Conservation (phyloP, 345 rosid genomes). For the Cardamine chenopodiifolia region DNA sequence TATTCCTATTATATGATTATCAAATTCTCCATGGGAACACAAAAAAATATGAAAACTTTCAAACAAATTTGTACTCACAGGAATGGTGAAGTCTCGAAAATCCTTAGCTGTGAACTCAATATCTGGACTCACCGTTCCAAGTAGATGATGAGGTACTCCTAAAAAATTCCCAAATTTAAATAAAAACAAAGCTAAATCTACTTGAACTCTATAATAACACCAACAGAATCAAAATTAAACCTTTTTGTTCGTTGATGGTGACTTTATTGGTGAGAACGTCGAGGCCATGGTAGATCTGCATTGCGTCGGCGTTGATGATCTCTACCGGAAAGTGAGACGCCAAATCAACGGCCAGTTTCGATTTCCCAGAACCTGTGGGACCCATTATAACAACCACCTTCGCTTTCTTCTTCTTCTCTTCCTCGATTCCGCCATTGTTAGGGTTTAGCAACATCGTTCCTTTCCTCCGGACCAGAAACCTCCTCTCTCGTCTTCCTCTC, state of each 20-base stretch:
- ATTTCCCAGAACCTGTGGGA: conserved; percentile 89
- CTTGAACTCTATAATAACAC: neutral
- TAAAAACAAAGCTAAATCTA: neutral
- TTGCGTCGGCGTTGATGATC: conserved; percentile 93
- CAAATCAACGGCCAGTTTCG: conserved; percentile 81
- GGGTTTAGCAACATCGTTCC: conserved; percentile 46
- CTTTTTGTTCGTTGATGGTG: conserved; percentile 65
- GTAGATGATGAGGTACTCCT: conserved; percentile 90
- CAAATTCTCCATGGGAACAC: neutral
- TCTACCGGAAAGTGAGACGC: conserved; percentile 73
- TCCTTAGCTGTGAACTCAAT: conserved; percentile 77
- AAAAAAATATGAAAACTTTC: neutral
- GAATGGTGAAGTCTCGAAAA: conserved; percentile 67
- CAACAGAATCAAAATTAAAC: conserved; percentile 32
- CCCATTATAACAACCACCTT: conserved; percentile 87
- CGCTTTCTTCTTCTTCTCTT: conserved; percentile 51
- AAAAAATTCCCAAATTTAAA: conserved; percentile 19
- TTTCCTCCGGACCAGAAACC: neutral
- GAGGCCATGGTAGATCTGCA: conserved; percentile 89
- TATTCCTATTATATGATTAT: neutral
- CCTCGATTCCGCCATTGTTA: conserved; percentile 42
- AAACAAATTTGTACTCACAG: conserved; percentile 56
- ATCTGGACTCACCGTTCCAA: conserved; percentile 69
- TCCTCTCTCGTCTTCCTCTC: neutral
- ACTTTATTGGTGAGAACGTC: conserved; percentile 91